phyloP scores from a whole-genome alignment of 306 rosid species.

The Inga laurina region DNA sequence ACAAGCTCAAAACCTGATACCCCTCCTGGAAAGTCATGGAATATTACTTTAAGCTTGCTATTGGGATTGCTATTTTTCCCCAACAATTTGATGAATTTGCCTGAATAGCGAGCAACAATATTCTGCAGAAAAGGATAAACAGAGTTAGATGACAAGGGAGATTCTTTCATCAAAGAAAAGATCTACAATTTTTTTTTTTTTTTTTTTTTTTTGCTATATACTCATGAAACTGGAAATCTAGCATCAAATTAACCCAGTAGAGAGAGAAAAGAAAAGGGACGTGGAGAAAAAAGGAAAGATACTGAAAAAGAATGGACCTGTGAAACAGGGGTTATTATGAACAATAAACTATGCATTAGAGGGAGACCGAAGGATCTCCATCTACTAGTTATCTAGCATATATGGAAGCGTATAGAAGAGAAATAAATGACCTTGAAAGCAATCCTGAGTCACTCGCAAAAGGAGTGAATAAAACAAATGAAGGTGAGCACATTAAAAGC shows the following conservation, averaged over 20 bases:
- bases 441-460: conserved; percentile 40
- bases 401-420: conserved; percentile 36
- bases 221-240: conserved; percentile 4
- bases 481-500: conserved; percentile 41
- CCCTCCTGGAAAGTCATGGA: conserved; percentile 96
- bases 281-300: not conserved
- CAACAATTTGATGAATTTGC: conserved; percentile 66
- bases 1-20: conserved; percentile 82
- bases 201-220: not conserved
- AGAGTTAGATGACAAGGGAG: conserved; percentile 20
- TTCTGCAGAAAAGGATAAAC: conserved; percentile 47
- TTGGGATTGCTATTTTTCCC: conserved; percentile 55
- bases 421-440: conserved; percentile 47
- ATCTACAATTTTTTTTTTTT: conserved; percentile 2
- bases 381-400: conserved; percentile 30
- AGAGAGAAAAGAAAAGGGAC: conserved; percentile 32
- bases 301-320: conserved; percentile 30
- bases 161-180: not conserved
- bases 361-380: conserved; percentile 32
- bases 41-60: conserved; percentile 68
- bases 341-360: conserved; percentile 48
- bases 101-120: conserved; percentile 60
- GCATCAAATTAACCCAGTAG: conserved; percentile 37
- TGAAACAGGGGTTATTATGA: conserved; percentile 42
- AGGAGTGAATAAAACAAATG: conserved; percentile 51